Base-by-base conservation (phyloP, 2,329 filamentous ascomycete genomes). In the Decorospora gaudefroyi region DNA sequence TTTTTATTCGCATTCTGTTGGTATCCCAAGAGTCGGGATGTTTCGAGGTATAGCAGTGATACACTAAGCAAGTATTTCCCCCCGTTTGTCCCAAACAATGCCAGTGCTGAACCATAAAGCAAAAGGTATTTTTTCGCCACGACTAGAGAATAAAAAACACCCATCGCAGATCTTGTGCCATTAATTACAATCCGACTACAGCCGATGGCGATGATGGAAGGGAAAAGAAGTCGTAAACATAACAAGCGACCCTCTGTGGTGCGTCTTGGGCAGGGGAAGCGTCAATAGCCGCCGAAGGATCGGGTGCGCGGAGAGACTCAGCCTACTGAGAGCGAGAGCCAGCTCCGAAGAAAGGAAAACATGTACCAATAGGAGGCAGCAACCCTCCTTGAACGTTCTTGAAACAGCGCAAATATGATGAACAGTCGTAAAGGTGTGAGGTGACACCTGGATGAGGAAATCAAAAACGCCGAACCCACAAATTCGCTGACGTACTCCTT, bases 181-280 rank as follows among this genome's bases (percentile, higher is more conserved):
- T 68, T 69, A 69, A 69, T 68, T 70, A 70, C 64, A 68, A 60
- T 48, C 52, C 62, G 55, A 54, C 45, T 59, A 57, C 32, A 48
- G 58, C 50, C 49, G 44, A 65, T 59, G 55, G 57, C 51, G 47
- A 49, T 37, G 46, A 56, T 61, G 46, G 39, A 62, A 59, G 30
- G 47, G 45, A 58, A 58, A 51, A 57, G 27, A 42, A 55, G 46
- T 66, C 58, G 55, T 63, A 50, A 58, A 55, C 44, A 36, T 57
- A 51, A 57, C 53, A 58, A 51, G 38, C 16, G 27, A 42, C 47
- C 41, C 49, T 55, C 40, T 36, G 29, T 28, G 42, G 35, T 40
- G 37, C 41, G 47, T 55, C 40, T 36, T 26, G 25, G 42, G 35
- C 37, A 34, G 18, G 44, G 36, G 29, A 30, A 42, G 18, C 27